Base-by-base conservation (phyloP, 78 protist species). In the Planoprotostelium fungivorum region DNA sequence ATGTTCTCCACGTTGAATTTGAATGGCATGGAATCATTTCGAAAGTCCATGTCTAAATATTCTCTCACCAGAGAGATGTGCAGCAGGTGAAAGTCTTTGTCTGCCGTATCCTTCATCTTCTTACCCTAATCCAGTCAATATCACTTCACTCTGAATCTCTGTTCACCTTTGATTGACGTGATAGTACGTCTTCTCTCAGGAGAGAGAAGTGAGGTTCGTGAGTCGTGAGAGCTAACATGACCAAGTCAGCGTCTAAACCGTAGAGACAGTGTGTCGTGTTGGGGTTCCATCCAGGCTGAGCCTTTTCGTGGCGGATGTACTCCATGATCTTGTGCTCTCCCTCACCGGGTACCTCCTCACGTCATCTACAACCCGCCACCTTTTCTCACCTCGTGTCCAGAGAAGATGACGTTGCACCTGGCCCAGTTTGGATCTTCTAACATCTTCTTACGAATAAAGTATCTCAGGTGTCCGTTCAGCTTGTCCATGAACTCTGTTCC, bases 241-340 rank as follows among this genome's bases (percentile, higher is more conserved):
- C 98, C 83, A 99, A 94, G 84, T 99, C 99, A 35, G 99, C 99
- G 87, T 99, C 99, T 34, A 97, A 89, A 1, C 96, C 96, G 88
- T 90, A 92, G 39, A 94, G 35, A 86, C 94, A 86, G 90, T 91
- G 96, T 28, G 89, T 35, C 93, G 90, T 96, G 91, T 95, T 96
- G 0, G 99, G 96, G 90, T 97, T 86, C 97, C 98, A 98, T 1
- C 90, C 97, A 0, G 96, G 94, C 35, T 85, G 87, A 10, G 87
- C 51, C 38, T 97, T 88, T 84, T 96, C 97, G 84, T 83, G 36
- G 16, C 99, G 95, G 36, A 99, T 95, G 88, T 88, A 98, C 31
- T 98, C 98, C 96, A 99, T 97, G 87, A 99, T 97, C 94, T 99
- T 99, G 96, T 99, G 99, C 96, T 99, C 99, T n/a, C 99, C 99